Evolutionary conservation across 2,329 filamentous ascomycete genomes (phyloP).

Genomic region (Cercospora brassicicola): DNA sequence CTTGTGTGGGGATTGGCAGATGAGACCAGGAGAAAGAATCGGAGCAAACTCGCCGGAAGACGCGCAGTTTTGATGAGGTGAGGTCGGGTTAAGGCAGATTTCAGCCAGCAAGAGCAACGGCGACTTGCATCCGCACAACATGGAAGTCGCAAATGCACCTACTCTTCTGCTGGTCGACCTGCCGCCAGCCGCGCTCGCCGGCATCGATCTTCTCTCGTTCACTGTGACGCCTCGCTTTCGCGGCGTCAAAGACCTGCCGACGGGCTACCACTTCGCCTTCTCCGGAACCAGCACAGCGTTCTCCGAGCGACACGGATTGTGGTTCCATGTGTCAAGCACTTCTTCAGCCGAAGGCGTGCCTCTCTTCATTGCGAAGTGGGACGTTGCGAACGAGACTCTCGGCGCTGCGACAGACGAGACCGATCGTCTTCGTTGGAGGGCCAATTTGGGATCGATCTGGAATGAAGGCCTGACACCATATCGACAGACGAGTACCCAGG

Average conservation of each 20-base stretch:
- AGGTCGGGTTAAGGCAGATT: background rate
- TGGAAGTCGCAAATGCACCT: slow-evolving; percentile 32
- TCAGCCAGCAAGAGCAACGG: background rate
- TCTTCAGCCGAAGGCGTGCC: slow-evolving; percentile 23
- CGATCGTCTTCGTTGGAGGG: slow-evolving; percentile 52
- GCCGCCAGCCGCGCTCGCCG: slow-evolving; percentile 51
- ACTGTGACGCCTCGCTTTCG: slow-evolving; percentile 62
- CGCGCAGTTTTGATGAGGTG: background rate
- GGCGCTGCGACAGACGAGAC: slow-evolving; percentile 45
- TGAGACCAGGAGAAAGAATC: background rate
- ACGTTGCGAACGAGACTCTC: slow-evolving; percentile 49
- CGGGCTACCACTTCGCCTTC: slow-evolving; percentile 63
- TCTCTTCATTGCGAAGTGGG: slow-evolving; percentile 60
- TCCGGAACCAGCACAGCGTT: slow-evolving; percentile 58
- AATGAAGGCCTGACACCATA: slow-evolving; percentile 53
- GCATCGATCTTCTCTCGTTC: slow-evolving; percentile 60
- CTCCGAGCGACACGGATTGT: slow-evolving; percentile 62
- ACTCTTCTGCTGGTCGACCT: slow-evolving; percentile 47
- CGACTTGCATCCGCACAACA: slow-evolving; percentile 8
- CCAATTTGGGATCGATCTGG: slow-evolving; percentile 59
- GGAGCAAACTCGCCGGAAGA: background rate
- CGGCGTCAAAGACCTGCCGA: slow-evolving; percentile 60
- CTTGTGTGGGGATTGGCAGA: background rate
- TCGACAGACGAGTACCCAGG: slow-evolving; percentile 42
- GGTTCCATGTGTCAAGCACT: slow-evolving; percentile 53